These are phyloP conservation scores for Coniochaeta sp. DNA, from an alignment of 2,329 filamentous ascomycete genomes.

Conservation along the genomic window DNA sequence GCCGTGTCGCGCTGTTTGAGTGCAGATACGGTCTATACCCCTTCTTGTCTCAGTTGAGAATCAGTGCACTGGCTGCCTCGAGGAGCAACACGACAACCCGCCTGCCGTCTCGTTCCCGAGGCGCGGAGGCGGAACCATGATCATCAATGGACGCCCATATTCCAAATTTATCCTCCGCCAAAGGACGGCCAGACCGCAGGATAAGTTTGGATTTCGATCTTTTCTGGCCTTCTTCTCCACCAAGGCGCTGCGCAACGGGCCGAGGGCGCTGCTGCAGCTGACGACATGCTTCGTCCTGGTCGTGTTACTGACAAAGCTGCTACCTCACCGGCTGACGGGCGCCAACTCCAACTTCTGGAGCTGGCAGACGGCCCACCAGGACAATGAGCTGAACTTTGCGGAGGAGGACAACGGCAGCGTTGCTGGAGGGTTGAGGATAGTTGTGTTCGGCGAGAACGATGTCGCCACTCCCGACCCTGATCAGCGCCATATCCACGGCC, in stretches of 20 bases:
- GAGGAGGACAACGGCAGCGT: constrained; percentile 8
- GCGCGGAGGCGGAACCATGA: too few species aligned
- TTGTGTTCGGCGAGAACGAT: constrained; percentile 46
- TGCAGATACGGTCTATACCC: too few species aligned
- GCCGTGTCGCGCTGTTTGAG: too few species aligned
- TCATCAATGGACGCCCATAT: constrained; percentile 2
- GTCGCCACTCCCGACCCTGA: constrained; percentile 36
- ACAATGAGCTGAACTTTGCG: constrained; percentile 1
- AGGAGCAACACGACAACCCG: too few species aligned
- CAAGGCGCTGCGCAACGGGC: constrained; percentile 19
- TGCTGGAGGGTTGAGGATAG: constrained; percentile 34
- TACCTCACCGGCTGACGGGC: constrained; percentile 14
- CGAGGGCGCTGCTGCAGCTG: constrained; percentile 19
- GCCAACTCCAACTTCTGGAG: constrained; percentile 6
- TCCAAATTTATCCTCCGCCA: neutral
- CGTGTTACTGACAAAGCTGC: constrained; percentile 14
- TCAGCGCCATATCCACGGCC: too few species aligned
- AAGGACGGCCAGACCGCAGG: neutral
- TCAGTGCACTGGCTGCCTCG: neutral
- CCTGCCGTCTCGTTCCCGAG: too few species aligned
- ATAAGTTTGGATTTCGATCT: neutral
- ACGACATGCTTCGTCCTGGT: constrained; percentile 13
- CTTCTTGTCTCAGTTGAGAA: too few species aligned
- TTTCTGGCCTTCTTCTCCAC: constrained; percentile 21
- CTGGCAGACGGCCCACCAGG: constrained; percentile 10